Base-by-base conservation (phyloP, 441 rosid species). In the Populus hybrid region DNA sequence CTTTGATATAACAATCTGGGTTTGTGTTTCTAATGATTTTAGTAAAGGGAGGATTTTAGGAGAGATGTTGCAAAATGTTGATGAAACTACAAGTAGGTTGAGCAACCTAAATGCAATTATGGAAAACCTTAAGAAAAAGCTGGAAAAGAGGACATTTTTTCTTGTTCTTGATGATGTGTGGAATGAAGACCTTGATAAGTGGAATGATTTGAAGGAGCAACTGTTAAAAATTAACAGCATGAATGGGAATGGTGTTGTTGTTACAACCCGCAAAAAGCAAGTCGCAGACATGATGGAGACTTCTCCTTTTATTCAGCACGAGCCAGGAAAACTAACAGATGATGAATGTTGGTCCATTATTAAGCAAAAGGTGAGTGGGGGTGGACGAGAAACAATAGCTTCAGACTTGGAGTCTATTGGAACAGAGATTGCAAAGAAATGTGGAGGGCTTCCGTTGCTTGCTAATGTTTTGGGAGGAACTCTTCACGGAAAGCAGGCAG, bases 11-110 rank as follows among this genome's bases (percentile, higher is more conserved):
- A 67, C 18, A 11, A 57, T 77, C 6, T 80, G 83, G 85, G 69
- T 78, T 3, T 78, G 76, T 14, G 82, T 82, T 6, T 78, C 85
- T 23, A 71, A 77, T 7, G 67, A 46, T 16, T 85, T 82, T 79
- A 73, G 50, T 35, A 76, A 34, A 0, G 16, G 6, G 16, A 57
- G 10, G 36, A 69, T 82, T 40, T 38, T 84, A 16, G 6, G 32
- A 30, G 32, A 0, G 0, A 30, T 30, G 32, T 30, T 30, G 32
- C 32, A 30, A 30, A 0, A 0, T 76, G 59, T 82, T 11, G 69
- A 69, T 11, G 6, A 0, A 6, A 24, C 16, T 4, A 23, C 23
- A 23, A 23, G 23, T 23, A 14, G 42, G 18, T n/a, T 53, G 23
- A 38, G 70, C 28, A 12, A 3, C 4, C 35, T 2, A 1, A 0